Evolutionary conservation across 306 rosid genomes (phyloP).

Genomic region (Luffa acutangula): DNA sequence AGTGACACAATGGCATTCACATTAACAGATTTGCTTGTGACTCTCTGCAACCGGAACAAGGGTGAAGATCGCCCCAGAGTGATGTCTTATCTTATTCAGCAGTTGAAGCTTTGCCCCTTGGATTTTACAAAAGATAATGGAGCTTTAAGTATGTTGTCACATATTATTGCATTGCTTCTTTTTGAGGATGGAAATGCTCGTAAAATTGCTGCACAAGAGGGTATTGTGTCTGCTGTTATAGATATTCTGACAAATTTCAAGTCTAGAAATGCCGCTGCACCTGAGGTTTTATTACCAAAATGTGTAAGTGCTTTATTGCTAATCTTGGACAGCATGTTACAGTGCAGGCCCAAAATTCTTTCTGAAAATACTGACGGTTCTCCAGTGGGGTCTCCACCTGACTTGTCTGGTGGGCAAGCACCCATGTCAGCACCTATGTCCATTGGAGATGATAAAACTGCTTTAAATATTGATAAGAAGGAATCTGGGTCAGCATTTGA

Average conservation of each 20-base stretch:
- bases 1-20: conserved; percentile 85
- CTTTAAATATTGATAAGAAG: conserved; percentile 30
- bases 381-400: conserved; percentile 42
- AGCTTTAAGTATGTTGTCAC: conserved; percentile 68
- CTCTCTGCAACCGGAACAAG: conserved; percentile 78
- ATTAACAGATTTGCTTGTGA: conserved; percentile 82
- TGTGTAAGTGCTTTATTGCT: conserved; percentile 82
- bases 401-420: conserved; percentile 41
- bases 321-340: conserved; percentile 88
- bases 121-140: conserved; percentile 67
- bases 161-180: conserved; percentile 73
- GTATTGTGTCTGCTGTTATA: conserved; percentile 45
- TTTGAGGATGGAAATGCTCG: conserved; percentile 82
- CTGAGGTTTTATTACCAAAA: conserved; percentile 52
- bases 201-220: conserved; percentile 76
- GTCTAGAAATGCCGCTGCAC: conserved; percentile 53
- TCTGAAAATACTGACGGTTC: conserved; percentile 50
- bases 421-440: conserved; percentile 37
- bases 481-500: conserved; percentile 41
- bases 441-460: conserved; percentile 28
- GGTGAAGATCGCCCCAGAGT: conserved; percentile 87
- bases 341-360: conserved; percentile 42
- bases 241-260: conserved; percentile 65
- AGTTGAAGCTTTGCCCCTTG: conserved; percentile 71
- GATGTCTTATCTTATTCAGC: conserved; percentile 82